These are phyloP conservation scores for Oidiodendron maius DNA, from an alignment of 495 filamentous ascomycete genomes.

Conservation along the genomic window DNA sequence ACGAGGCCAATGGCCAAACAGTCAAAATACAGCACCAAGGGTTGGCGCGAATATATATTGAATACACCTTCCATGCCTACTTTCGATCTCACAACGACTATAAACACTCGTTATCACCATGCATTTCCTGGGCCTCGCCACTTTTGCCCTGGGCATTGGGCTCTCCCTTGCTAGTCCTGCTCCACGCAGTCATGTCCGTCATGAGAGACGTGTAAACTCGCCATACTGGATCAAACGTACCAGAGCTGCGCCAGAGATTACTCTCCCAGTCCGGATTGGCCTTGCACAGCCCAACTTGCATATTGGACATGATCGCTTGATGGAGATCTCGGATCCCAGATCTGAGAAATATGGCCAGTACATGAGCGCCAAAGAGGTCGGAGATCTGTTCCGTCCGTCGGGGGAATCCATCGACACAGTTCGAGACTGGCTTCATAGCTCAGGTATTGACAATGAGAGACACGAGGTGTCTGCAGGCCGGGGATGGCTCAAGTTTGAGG, in stretches of 20 bases:
- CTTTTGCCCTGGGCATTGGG: neutral
- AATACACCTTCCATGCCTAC: too few species aligned
- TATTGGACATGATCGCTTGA: conserved; percentile 40
- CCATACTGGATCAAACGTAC: neutral
- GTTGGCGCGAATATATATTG: too few species aligned
- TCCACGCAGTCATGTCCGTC: neutral
- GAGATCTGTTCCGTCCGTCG: conserved; percentile 45
- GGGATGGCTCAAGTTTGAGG: conserved; percentile 48
- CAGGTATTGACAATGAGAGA: conserved; percentile 42
- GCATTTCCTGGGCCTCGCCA: neutral
- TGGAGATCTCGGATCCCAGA: conserved; percentile 31
- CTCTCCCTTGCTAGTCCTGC: neutral
- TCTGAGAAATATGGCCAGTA: conserved; percentile 51
- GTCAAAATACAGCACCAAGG: too few species aligned
- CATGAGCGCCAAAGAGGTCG: conserved; percentile 39
- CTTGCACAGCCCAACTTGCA: conserved; percentile 45
- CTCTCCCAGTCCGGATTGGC: conserved; percentile 44
- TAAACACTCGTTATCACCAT: too few species aligned
- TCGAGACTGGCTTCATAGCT: conserved; percentile 40
- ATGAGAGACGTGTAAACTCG: neutral
- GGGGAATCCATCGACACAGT: conserved; percentile 35
- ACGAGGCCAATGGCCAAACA: too few species aligned
- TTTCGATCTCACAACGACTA: too few species aligned
- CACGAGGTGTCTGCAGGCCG: conserved; percentile 18
- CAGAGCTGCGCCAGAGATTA: neutral